Conservation (phyloP, 2,329 filamentous ascomycete species). For the Orbilia javanica region DNA sequence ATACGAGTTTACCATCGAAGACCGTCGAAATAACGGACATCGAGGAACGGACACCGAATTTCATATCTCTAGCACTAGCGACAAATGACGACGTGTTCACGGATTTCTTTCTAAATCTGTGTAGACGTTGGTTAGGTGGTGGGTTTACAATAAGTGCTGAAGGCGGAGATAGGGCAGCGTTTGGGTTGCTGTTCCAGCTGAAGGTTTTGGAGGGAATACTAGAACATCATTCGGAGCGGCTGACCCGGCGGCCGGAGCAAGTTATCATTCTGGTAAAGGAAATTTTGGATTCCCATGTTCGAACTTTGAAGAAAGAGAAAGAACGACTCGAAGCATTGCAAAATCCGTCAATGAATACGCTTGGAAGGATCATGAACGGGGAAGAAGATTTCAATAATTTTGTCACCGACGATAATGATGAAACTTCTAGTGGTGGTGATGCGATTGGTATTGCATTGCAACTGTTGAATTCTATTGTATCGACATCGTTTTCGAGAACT, state of each 20-base stretch:
- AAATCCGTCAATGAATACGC: slow-evolving; percentile 67
- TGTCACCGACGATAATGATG: slow-evolving; percentile 70
- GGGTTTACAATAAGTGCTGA: slow-evolving; percentile 59
- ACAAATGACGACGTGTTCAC: slow-evolving; percentile 72
- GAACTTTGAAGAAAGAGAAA: slow-evolving; percentile 66
- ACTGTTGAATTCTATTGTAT: slow-evolving; percentile 65
- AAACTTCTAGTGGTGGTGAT: slow-evolving; percentile 67
- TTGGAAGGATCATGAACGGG: slow-evolving; percentile 65
- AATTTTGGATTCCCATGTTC: slow-evolving; percentile 70
- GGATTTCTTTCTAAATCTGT: slow-evolving; percentile 72
- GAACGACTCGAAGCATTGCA: slow-evolving; percentile 63
- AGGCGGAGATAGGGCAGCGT: slow-evolving; percentile 50
- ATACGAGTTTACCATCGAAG: neutral
- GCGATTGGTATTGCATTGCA: slow-evolving; percentile 66
- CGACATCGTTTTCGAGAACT: slow-evolving; percentile 63
- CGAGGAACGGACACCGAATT: slow-evolving; percentile 68
- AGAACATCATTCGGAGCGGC: slow-evolving; percentile 73
- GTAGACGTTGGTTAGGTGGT: slow-evolving; percentile 71
- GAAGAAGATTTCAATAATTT: slow-evolving; percentile 69
- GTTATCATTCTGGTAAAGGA: slow-evolving; percentile 75
- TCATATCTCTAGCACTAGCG: slow-evolving; percentile 69
- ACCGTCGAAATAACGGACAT: slow-evolving; percentile 63
- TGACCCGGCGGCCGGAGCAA: slow-evolving; percentile 75
- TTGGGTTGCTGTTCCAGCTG: slow-evolving; percentile 69
- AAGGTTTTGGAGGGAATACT: slow-evolving; percentile 77